Evolutionary conservation across 768 basidiomycete genomes (phyloP).

Genomic region (Hydnomerulius pinastri): DNA sequence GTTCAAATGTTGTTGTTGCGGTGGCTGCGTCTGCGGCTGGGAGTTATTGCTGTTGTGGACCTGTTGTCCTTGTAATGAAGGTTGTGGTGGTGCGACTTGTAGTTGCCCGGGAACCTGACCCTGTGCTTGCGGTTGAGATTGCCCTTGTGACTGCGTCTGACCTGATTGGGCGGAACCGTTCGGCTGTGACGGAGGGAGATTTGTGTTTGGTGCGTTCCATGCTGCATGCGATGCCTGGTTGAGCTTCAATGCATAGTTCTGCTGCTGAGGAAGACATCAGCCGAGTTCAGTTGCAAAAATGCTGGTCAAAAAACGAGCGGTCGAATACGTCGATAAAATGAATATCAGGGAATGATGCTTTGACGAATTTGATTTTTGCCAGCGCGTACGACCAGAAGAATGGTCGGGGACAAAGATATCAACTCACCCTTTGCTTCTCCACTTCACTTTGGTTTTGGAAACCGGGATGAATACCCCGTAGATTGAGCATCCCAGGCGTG

Average conservation of each 20-base stretch:
- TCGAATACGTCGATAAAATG: background rate
- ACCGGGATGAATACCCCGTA: conserved; percentile 42
- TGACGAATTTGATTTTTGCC: background rate
- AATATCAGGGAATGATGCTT: background rate
- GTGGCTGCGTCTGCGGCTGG: conserved; percentile 32
- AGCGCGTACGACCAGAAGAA: conserved; percentile 4
- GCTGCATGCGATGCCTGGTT: conserved; percentile 63
- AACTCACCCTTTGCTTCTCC: conserved; percentile 70
- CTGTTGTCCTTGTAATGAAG: conserved; percentile 32
- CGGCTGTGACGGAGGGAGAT: conserved; percentile 37
- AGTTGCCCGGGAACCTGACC: conserved; percentile 22
- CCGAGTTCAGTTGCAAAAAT: background rate
- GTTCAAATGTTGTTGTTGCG: conserved; percentile 50
- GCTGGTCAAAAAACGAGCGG: background rate
- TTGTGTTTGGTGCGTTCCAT: conserved; percentile 62
- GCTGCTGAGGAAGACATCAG: conserved; percentile 35
- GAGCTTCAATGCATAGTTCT: conserved; percentile 63
- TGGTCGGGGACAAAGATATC: background rate
- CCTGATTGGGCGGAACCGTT: conserved; percentile 24
- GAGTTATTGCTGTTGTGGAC: conserved; percentile 35
- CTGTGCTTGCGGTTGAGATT: conserved; percentile 24
- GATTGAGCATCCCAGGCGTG: conserved; percentile 71
- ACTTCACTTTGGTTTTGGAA: conserved; percentile 60
- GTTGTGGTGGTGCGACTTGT: conserved; percentile 21
- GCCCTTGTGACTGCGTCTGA: conserved; percentile 27